Conservation (phyloP, 306 rosid genomes). For the Trichosanthes cucumerina region DNA sequence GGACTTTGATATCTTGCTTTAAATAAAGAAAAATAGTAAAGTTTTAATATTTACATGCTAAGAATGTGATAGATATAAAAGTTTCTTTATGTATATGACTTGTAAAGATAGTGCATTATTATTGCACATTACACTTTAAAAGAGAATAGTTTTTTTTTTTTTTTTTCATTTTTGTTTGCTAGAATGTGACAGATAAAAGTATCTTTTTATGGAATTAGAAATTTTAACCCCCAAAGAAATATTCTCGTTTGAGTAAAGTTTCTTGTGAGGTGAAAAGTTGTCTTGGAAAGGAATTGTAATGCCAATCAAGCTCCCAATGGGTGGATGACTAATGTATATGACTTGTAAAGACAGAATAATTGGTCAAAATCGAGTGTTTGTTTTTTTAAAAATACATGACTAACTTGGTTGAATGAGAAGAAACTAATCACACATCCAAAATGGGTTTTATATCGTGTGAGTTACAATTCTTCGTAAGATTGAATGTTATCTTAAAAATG, state of each 20-base stretch:
- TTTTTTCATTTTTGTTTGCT: too few species aligned
- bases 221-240: too few species aligned
- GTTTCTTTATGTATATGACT: not conserved
- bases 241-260: too few species aligned
- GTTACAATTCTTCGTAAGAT: not conserved
- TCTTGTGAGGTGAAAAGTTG: not conserved
- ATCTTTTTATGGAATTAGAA: not conserved
- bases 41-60: too few species aligned
- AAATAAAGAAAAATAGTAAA: too few species aligned
- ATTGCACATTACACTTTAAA: not conserved
- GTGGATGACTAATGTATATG: not conserved
- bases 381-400: not conserved
- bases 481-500: not conserved
- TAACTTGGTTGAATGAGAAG: not conserved
- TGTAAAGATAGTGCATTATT: too few species aligned
- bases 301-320: not conserved
- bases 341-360: not conserved
- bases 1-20: too few species aligned
- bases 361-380: not conserved
- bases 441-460: not conserved
- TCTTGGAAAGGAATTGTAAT: not conserved
- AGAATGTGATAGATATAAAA: too few species aligned
- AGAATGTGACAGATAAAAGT: not conserved
- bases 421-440: not conserved
- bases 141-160: not conserved